Evolutionary conservation across 495 filamentous ascomycete genomes (phyloP), one percentile per base, ranked within the genome.

Genomic region (Jackrogersella minutella): DNA sequence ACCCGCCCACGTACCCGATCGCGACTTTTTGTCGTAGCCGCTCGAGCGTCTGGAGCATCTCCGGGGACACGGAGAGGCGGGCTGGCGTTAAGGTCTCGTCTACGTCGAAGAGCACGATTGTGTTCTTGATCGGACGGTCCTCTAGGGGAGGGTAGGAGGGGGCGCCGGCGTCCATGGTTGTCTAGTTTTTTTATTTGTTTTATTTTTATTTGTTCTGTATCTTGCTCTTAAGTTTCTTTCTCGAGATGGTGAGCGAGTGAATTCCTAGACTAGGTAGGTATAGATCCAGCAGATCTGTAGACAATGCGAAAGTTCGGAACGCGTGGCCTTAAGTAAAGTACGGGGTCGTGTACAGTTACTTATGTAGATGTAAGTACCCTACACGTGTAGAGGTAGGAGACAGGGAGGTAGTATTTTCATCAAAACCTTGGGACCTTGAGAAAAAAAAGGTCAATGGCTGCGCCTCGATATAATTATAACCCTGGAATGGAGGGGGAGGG

Each of bases 61-160:
- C 88, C 37, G 91, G 90, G 8, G 86, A 81, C 53, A 84, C 90
- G 58, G 64, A 88, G 49, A 80, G 79, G 51, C 94, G 87, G 24
- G 94, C 85, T 3, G 86, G 88, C 13, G 93, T 93, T 58, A 98
- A 84, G 24, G 94, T 97, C 59, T 82, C 88, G 75, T 98, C 94
- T 22, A 98, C 94, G 76, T 98, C 94, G 75, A 98, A 98, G 33
- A 98, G 88, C 64, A 83, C 86, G 75, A 98, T 90, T 51, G 94
- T 97, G 82, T 91, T 90, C 77, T 92, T 90, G 75, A 97, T 79
- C 30, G 91, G 89, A 67, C 94, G 92, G 67, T 91, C 80, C 66
- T 87, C 84, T 66, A 97, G 84, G 36, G 93, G 85, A 40, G 94
- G 91, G 74, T 90, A 91, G 22, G 71, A 34, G 17, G 76, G 74